Evolutionary conservation across 768 basidiomycete species (phyloP), one percentile per base, ranked within the genome.

Genomic region (Phylloporus scabripes): DNA sequence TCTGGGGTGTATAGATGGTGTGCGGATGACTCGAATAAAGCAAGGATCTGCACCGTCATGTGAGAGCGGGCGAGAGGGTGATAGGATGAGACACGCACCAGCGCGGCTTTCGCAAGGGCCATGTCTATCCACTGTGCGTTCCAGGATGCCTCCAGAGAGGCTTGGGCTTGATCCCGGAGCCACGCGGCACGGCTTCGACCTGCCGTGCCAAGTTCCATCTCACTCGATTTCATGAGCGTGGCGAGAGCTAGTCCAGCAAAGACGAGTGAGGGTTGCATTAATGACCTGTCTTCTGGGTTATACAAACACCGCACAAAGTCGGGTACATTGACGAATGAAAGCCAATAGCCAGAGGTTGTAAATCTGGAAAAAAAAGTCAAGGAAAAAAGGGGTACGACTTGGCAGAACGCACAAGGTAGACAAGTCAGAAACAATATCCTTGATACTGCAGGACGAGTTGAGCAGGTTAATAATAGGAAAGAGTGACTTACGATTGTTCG

Each of bases 1-100:
- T 78, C 74, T 4, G 76, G 71, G 18, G 74, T 76, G 60, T 87
- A 77, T 37, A 76, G 70, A 6, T 85, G 86, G 51, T 90, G 84
- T 5, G 83, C 77, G 1, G 84, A 89, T 0, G 79, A 77, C 62
- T 91, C 88, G 57, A 87, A 91, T 3, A 91, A 69, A 5, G 87
- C 83, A 8, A 90, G 73, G 42, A 91, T 79, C 87, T 87, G 52
- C 29, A 4, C n/a, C 14, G 12, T 11, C 1, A 32, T 40, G 34
- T 69, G 36, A 63, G 57, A 51, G 52, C 29, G 9, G 39, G 24
- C 17, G 28, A 20, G 7, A 26, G 17, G 11, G 11, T 24, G 7
- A 31, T 7, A 20, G 28, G 46, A 37, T 42, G 6, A 34, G 18
- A 37, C 5, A 67, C 77, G 53, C 43, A 86, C 85, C 53, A 85